These are phyloP conservation scores for Tulasnella sp. DNA, from an alignment of 768 basidiomycete species.

Conservation along the genomic window DNA sequence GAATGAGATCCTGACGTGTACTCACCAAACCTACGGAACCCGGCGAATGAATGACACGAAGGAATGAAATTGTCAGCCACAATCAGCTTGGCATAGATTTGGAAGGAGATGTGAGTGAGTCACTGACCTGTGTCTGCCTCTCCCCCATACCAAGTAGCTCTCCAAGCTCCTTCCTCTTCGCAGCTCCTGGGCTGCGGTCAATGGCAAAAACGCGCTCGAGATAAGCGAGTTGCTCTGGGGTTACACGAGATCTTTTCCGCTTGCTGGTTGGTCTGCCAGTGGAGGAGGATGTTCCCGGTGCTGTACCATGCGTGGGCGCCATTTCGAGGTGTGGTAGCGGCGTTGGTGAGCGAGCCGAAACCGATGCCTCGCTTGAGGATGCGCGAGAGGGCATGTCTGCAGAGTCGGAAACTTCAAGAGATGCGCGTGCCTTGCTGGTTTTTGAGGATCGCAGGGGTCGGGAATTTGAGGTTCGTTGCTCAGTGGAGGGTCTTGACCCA, in stretches of 20 bases:
- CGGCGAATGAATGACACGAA: not conserved
- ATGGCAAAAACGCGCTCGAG: slow-evolving; percentile 58
- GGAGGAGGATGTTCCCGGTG: not conserved
- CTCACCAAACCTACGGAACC: slow-evolving; percentile 12
- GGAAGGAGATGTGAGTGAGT: slow-evolving; percentile 10
- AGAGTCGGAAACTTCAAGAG: not conserved
- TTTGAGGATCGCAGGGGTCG: too few species aligned
- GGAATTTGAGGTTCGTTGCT: not conserved
- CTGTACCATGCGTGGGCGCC: not conserved
- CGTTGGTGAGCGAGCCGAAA: not conserved
- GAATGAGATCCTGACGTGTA: not conserved
- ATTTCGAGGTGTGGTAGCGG: not conserved
- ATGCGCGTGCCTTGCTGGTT: too few species aligned
- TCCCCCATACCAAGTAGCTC: slow-evolving; percentile 70
- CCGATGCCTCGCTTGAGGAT: not conserved
- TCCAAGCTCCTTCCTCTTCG: slow-evolving; percentile 61
- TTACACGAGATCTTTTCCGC: slow-evolving; percentile 68
- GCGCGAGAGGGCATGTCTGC: not conserved
- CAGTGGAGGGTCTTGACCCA: not conserved
- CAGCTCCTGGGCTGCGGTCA: slow-evolving; percentile 64
- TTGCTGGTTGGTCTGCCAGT: slow-evolving; percentile 22
- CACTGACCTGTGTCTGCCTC: slow-evolving; percentile 75
- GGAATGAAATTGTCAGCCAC: not conserved
- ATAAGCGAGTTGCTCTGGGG: slow-evolving; percentile 66
- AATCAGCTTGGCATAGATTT: not conserved